Evolutionary conservation across 495 filamentous ascomycete species (phyloP).

Genomic region (Annulohypoxylon maeteangense): DNA sequence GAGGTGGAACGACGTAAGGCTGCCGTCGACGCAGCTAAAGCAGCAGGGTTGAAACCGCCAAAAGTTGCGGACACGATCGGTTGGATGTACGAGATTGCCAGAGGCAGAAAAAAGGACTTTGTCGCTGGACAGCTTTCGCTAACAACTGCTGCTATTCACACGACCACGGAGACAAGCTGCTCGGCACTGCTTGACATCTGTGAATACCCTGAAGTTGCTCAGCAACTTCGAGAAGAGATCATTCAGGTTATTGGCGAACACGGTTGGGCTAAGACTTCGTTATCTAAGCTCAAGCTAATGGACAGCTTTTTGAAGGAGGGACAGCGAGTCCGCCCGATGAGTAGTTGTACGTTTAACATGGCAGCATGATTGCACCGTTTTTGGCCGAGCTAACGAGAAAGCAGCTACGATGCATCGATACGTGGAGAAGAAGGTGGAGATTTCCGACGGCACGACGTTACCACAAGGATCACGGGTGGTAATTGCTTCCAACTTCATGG

Average conservation of each 20-base stretch:
- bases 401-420: constrained; percentile 58
- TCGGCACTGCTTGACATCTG: constrained; percentile 55
- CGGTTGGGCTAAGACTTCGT: constrained; percentile 58
- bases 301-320: constrained; percentile 62
- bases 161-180: constrained; percentile 50
- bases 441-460: constrained; percentile 61
- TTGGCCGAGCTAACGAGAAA: constrained; percentile 22
- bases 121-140: constrained; percentile 47
- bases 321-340: constrained; percentile 51
- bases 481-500: constrained; percentile 51
- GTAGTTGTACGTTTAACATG: constrained; percentile 44
- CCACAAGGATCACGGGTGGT: constrained; percentile 59
- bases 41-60: constrained; percentile 44
- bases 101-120: constrained; percentile 42
- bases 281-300: constrained; percentile 63
- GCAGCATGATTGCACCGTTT: neutral
- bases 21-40: constrained; percentile 41
- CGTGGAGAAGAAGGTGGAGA: constrained; percentile 50
- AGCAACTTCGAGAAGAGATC: constrained; percentile 55
- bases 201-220: constrained; percentile 50
- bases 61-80: constrained; percentile 50
- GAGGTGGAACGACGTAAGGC: constrained; percentile 47
- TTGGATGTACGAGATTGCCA: constrained; percentile 50
- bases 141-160: constrained; percentile 52
- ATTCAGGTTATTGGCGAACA: constrained; percentile 49